Evolutionary conservation across 2,329 filamentous ascomycete genomes (phyloP), one percentile per base, ranked within the genome.

Genomic region (Penicillium polonicum): DNA sequence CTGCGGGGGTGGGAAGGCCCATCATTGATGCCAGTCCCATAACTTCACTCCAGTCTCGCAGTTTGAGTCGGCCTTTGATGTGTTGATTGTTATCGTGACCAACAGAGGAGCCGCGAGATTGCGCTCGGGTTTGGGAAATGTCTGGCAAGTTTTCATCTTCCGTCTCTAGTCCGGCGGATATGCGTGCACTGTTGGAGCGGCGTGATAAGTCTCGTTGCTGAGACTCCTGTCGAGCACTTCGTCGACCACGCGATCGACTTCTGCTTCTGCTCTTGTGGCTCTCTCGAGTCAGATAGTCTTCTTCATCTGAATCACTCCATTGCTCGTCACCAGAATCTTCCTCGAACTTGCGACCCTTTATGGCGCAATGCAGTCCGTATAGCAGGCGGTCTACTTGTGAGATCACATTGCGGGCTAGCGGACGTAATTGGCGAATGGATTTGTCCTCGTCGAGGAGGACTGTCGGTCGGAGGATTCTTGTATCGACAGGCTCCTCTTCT

Each of bases 41-140:
- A 1, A 97, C 83, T 64, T 96, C 90, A 64, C 86, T 89, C 93
- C 93, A 97, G 75, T 95, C 89, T 23, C 89, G 83, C 13, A 85
- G 76, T 29, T 70, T 69, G 36, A 68, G 66, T 52, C 59, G 65
- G 55, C 35, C 55, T 21, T 33, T 61, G 55, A 46, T 49, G 60
- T 27, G 33, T 35, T 31, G 60, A 49, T 29, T 50, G 50, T 46
- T 59, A 42, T 39, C 44, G 17, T 21, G 35, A 15, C 53, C 44
- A n/a, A 51, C 35, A n/a, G 36, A 31, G 1, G 55, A 57, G 23
- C 52, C 61, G 17, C 58, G 23, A 4, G 68, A 68, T 9, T 60
- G 57, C 3, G 55, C 58, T 15, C 60, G 58, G 15, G 59, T 51
- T 31, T 25, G 45, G 15, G 65, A 65, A n/a, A 56, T 46, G 10